Conservation (phyloP, 1,284 basidiomycete species). For the Schizophyllum commune region DNA sequence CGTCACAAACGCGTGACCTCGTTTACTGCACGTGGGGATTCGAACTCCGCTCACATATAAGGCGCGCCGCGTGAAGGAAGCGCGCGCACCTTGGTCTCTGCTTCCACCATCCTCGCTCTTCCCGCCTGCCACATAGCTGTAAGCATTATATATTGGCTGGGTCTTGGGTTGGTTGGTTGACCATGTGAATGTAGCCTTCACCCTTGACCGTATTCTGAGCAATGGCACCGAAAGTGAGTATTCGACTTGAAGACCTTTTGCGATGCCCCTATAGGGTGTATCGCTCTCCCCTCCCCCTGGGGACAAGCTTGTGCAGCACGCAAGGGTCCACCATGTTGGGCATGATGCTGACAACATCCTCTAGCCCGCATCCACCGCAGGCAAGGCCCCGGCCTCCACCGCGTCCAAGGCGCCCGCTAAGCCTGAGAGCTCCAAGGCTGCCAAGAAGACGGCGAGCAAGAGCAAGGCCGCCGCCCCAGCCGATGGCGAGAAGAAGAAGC, state of each 20-base stretch:
- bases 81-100: not conserved
- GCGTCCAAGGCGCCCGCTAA: conserved; percentile 76
- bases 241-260: not conserved
- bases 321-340: not conserved
- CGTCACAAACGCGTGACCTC: not conserved
- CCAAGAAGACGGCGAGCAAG: conserved; percentile 71
- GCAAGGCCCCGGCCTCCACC: conserved; percentile 75
- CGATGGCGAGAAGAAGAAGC: conserved; percentile 81
- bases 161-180: too few species aligned
- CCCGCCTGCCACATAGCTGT: not conserved
- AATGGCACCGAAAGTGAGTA: not conserved
- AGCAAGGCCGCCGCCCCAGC: conserved; percentile 41
- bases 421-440: conserved; percentile 63
- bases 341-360: not conserved
- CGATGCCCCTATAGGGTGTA: not conserved
- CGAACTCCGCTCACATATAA: not conserved
- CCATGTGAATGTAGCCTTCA: not conserved
- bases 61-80: not conserved
- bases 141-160: not conserved
- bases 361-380: conserved; percentile 67
- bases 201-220: not conserved
- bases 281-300: too few species aligned
- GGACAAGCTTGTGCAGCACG: not conserved
- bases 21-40: not conserved
- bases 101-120: not conserved